Evolutionary conservation across 495 filamentous ascomycete genomes (phyloP).

Genomic region (Neurospora sp.): DNA sequence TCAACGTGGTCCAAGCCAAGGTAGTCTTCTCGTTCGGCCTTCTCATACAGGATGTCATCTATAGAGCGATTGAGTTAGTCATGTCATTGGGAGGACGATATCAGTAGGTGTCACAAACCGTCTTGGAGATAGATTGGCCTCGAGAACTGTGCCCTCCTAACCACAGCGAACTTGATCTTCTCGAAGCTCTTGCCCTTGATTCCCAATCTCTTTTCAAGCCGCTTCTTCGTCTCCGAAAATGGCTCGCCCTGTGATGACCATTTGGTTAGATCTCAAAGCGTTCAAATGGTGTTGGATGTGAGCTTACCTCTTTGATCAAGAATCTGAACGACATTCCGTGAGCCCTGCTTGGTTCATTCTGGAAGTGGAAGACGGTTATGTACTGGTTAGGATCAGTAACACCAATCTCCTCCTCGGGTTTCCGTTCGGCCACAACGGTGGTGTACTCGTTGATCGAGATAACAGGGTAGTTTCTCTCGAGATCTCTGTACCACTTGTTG

Average conservation of each 20-base stretch:
- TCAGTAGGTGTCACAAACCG: slow-evolving; percentile 46
- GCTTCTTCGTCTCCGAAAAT: slow-evolving; percentile 85
- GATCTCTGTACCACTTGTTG: slow-evolving; percentile 70
- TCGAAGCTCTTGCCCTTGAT: slow-evolving; percentile 97
- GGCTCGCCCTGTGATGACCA: slow-evolving; percentile 53
- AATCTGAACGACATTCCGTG: slow-evolving; percentile 85
- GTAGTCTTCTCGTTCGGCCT: slow-evolving; percentile 60
- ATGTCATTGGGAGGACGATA: neutral
- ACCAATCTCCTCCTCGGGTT: slow-evolving; percentile 68
- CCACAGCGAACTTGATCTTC: slow-evolving; percentile 91
- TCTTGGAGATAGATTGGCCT: slow-evolving; percentile 77
- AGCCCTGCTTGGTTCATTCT: slow-evolving; percentile 67
- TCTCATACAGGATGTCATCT: slow-evolving; percentile 80
- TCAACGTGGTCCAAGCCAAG: slow-evolving; percentile 89
- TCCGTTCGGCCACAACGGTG: slow-evolving; percentile 66
- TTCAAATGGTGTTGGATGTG: neutral
- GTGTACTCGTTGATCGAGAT: slow-evolving; percentile 75
- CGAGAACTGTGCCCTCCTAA: slow-evolving; percentile 57
- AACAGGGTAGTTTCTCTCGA: slow-evolving; percentile 53
- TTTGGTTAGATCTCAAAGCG: neutral
- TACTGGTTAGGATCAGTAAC: slow-evolving; percentile 44
- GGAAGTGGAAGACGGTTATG: slow-evolving; percentile 83
- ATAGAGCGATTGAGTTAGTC: slow-evolving; percentile 3
- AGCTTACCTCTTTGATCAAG: slow-evolving; percentile 66
- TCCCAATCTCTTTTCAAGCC: slow-evolving; percentile 78